Evolutionary conservation across 1,284 basidiomycete genomes (phyloP).

Genomic region (Golubevia pallescens): DNA sequence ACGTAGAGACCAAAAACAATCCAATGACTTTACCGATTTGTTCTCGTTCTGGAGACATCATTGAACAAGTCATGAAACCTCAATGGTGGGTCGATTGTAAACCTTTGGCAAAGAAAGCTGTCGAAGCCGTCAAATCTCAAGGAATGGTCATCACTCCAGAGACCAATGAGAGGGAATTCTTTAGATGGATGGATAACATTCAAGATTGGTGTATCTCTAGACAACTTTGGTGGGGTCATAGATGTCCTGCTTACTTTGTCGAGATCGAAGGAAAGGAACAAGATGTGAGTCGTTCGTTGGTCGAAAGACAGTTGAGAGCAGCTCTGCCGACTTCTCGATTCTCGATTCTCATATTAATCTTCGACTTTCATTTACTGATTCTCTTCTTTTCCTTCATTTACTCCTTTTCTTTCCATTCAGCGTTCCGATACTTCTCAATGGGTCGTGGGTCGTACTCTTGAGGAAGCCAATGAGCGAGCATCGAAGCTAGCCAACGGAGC

Average conservation of each 20-base stretch:
- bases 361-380: not conserved
- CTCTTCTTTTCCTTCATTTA: not conserved
- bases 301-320: too few relatives aligned
- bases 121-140: conserved; percentile 74
- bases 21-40: conserved; percentile 63
- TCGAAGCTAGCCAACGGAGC: conserved; percentile 75
- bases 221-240: conserved; percentile 99
- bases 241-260: conserved; percentile 93
- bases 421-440: conserved; percentile 65
- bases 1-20: conserved; percentile 64
- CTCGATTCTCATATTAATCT: not conserved
- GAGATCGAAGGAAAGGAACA: conserved; percentile 79
- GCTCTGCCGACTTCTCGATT: too few relatives aligned
- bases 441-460: conserved; percentile 84
- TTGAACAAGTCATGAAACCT: conserved; percentile 94
- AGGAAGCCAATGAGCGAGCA: conserved; percentile 82
- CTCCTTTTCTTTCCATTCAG: conserved; percentile 1
- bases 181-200: conserved; percentile 91
- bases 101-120: conserved; percentile 76
- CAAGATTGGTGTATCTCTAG: conserved; percentile 99
- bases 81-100: conserved; percentile 99
- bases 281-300: too few relatives aligned
- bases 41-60: conserved; percentile 76
- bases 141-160: conserved; percentile 75
- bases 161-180: conserved; percentile 91